Percentiles rank a stretch among this genome's conserved stretches.
phyloP scores from a whole-genome alignment of 345 rosid genomes.

The Combretum micranthum region DNA sequence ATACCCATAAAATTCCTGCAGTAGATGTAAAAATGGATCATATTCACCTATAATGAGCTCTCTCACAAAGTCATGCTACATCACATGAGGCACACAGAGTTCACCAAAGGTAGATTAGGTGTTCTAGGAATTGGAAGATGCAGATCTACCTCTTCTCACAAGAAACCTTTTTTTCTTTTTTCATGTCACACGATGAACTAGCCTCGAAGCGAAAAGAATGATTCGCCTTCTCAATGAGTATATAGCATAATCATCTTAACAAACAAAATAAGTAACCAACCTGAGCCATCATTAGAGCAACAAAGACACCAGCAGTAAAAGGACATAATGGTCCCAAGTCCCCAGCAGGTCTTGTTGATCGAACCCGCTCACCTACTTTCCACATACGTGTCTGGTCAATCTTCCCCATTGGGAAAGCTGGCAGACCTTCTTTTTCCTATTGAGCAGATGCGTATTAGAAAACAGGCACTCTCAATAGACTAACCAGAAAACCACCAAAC shows the following conservation, averaged over 20 bases:
- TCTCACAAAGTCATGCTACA: too few species aligned
- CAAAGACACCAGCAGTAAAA: slow-evolving; percentile 87
- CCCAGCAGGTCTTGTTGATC: slow-evolving; percentile 56
- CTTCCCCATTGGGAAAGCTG: slow-evolving; percentile 97
- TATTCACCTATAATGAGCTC: too few species aligned
- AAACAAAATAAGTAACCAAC: slow-evolving; percentile 21
- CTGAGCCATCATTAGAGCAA: slow-evolving; percentile 98
- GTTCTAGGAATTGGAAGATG: too few species aligned
- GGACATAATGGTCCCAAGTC: slow-evolving; percentile 79
- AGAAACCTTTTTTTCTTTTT: too few species aligned
- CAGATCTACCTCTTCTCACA: too few species aligned
- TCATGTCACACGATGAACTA: too few species aligned
- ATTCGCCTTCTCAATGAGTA: neutral
- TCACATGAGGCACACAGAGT: too few species aligned
- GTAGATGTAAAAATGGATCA: too few species aligned
- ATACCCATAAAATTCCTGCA: too few species aligned
- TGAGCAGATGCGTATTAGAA: slow-evolving; percentile 1
- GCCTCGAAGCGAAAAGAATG: neutral
- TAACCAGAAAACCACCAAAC: neutral
- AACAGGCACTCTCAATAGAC: neutral
- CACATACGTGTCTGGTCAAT: slow-evolving; percentile 95
- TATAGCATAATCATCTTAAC: neutral
- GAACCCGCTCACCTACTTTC: slow-evolving; percentile 83
- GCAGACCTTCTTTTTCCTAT: slow-evolving; percentile 90
- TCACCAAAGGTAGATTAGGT: too few species aligned